These are phyloP conservation scores for Globisporangium irregulare DNA, from an alignment of 352 stramenopile species.

Conservation along the genomic window DNA sequence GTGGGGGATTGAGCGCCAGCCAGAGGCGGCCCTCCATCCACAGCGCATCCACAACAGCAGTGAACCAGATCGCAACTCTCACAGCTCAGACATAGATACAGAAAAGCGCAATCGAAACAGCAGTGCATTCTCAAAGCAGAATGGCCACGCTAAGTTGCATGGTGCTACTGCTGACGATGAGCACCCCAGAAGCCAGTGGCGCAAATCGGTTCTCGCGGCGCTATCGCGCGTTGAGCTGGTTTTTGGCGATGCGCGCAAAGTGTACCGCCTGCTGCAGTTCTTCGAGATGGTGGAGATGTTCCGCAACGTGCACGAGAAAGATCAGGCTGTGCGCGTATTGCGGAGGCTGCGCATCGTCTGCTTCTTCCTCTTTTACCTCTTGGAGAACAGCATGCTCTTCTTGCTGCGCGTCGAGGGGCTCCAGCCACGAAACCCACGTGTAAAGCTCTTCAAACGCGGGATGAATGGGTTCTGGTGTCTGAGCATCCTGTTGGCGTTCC, in stretches of 20 bases:
- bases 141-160: background rate
- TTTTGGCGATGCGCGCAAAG: conserved; percentile 53
- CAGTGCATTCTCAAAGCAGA: background rate
- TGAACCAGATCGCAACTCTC: background rate
- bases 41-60: conserved; percentile 1
- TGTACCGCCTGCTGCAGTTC: conserved; percentile 66
- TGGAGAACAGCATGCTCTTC: conserved; percentile 63
- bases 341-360: conserved; percentile 44
- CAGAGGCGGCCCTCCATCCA: background rate
- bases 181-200: background rate
- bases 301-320: conserved; percentile 36
- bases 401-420: conserved; percentile 38
- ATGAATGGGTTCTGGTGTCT: conserved; percentile 55
- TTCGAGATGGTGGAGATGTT: conserved; percentile 59
- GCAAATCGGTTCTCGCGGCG: conserved; percentile 19
- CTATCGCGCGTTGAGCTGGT: conserved; percentile 40
- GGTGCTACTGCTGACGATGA: background rate
- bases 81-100: background rate
- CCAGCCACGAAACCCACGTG: conserved; percentile 25
- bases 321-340: conserved; percentile 27
- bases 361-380: conserved; percentile 67
- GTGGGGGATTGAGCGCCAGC: conserved; percentile 12
- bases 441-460: conserved; percentile 33
- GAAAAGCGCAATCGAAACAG: background rate
- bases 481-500: conserved; percentile 57